Conservation (phyloP, 192 early-diverging fungal species). For the Podila minutissima region DNA sequence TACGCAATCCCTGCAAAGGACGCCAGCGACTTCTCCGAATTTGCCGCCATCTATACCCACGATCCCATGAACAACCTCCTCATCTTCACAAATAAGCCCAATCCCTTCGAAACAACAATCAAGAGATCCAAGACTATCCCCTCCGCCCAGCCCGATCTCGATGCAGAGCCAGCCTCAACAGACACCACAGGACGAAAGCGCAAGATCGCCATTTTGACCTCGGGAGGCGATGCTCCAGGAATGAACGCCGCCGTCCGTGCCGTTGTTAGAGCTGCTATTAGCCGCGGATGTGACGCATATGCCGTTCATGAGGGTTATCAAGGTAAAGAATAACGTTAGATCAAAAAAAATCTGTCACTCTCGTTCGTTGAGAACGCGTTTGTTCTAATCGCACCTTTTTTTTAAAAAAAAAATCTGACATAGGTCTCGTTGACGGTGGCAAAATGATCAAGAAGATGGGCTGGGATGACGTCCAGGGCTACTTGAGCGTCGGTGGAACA, state of each 20-base stretch:
- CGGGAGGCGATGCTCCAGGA: conserved; percentile 95
- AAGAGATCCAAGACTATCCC: conserved; percentile 14
- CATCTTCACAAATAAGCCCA: conserved; percentile 70
- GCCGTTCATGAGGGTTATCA: conserved; percentile 97
- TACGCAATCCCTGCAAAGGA: conserved; percentile 25
- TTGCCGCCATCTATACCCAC: conserved; percentile 59
- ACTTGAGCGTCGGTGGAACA: conserved; percentile 89
- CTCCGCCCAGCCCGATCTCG: neutral
- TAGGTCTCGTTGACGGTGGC: conserved; percentile 93
- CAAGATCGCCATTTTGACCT: conserved; percentile 93
- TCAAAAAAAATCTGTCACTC: neutral
- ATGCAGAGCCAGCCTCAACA: conserved; percentile 2
- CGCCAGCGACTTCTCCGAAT: neutral
- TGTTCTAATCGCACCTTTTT: neutral
- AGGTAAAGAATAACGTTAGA: conserved; percentile 51
- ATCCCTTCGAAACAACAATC: conserved; percentile 57
- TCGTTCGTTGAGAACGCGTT: neutral
- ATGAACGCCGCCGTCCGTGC: conserved; percentile 97
- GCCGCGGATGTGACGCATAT: conserved; percentile 84
- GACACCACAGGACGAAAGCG: conserved; percentile 52
- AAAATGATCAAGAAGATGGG: conserved; percentile 81
- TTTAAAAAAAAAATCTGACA: too few relatives aligned
- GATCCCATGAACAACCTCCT: conserved; percentile 89
- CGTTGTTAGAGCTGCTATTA: conserved; percentile 88
- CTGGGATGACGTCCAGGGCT: conserved; percentile 94